These are phyloP conservation scores for Scedosporium apiospermum DNA, from an alignment of 2,329 filamentous ascomycete species.

Conservation along the genomic window DNA sequence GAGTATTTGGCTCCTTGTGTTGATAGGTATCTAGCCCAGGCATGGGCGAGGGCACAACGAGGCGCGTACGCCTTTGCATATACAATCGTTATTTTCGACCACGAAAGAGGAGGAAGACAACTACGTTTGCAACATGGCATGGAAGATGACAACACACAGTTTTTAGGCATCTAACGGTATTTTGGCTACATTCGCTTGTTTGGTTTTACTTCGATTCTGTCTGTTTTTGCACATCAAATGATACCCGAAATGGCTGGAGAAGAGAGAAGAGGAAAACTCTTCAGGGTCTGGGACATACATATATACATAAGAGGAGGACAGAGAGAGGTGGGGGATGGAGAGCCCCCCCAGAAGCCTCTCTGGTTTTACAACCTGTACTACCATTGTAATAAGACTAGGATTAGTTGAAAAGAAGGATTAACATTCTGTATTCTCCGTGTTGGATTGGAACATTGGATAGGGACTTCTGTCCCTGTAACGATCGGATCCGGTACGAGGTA, in stretches of 20 bases:
- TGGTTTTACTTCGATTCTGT: neutral
- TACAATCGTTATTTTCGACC: neutral
- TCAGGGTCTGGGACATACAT: neutral
- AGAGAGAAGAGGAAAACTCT: neutral
- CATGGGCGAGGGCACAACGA: too few relatives aligned
- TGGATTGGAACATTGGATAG: neutral
- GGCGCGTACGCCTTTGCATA: neutral
- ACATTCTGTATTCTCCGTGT: neutral
- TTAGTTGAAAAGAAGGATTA: neutral
- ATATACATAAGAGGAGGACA: neutral
- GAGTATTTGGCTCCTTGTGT: too few relatives aligned
- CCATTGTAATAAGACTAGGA: conserved; percentile 6
- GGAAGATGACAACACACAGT: neutral
- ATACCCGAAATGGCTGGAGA: neutral
- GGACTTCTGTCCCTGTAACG: neutral
- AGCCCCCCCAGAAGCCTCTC: conserved; percentile 3
- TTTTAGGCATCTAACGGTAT: neutral
- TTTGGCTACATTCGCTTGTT: neutral
- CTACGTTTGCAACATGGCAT: neutral
- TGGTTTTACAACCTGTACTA: conserved; percentile 8
- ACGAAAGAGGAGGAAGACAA: neutral
- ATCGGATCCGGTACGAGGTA: too few relatives aligned
- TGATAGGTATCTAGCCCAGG: too few relatives aligned
- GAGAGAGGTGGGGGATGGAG: neutral
- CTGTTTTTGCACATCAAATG: neutral